A percentile compares a stretch with the other conserved stretches of the same genome.
These are phyloP conservation scores for Backusella tuberculispora DNA, from an alignment of 192 early-diverging fungal genomes.

Conservation along the genomic window DNA sequence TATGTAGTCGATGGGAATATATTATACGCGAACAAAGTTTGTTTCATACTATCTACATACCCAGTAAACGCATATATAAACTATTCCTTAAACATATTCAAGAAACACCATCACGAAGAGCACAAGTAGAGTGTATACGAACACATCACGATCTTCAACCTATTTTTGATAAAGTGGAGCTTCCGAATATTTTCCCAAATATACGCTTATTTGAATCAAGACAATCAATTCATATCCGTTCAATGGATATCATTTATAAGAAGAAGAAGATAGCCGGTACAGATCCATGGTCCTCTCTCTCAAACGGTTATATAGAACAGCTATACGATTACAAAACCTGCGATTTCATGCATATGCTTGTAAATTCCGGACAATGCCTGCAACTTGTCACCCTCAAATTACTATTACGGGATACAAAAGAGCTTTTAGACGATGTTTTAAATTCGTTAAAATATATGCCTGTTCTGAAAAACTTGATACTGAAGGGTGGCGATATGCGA, in stretches of 20 bases:
- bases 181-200: background rate
- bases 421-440: background rate
- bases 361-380: background rate
- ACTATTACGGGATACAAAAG: background rate
- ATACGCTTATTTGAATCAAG: background rate
- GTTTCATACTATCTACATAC: background rate
- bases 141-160: no score
- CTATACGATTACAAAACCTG: background rate
- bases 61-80: background rate
- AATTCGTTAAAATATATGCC: background rate
- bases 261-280: background rate
- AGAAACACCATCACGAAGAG: background rate
- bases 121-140: background rate
- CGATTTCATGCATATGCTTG: no score
- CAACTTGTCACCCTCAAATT: background rate
- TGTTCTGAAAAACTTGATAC: background rate
- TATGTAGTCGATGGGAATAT: background rate
- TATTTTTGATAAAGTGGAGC: background rate
- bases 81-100: background rate
- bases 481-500: background rate
- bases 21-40: background rate
- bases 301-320: background rate
- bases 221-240: background rate
- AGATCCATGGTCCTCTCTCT: no score
- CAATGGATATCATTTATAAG: background rate